phyloP scores from a whole-genome alignment of 257 asterid genomes.

The Fraxinus excelsior region DNA sequence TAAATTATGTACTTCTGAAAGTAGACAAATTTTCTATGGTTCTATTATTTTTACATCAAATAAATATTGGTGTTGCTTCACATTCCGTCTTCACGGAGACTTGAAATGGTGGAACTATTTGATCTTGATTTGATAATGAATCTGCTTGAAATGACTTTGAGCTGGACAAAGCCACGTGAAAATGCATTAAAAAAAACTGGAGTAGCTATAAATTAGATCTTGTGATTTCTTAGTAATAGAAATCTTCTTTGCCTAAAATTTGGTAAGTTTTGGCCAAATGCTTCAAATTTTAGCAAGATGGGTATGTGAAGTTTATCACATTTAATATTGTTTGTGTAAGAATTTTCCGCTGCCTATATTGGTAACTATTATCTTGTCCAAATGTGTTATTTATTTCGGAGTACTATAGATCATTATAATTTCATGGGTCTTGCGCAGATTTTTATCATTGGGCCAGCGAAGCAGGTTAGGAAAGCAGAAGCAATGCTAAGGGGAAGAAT shows the following conservation, averaged over 20 bases:
- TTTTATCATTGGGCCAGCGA: slow-evolving; percentile 80
- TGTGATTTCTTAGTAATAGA: not conserved
- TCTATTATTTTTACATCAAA: no score
- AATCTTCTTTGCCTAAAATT: not conserved
- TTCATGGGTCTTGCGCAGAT: slow-evolving; percentile 47
- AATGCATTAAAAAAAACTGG: not conserved
- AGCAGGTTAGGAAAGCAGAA: slow-evolving; percentile 86
- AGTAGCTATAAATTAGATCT: not conserved
- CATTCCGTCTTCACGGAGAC: no score
- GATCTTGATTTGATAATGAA: no score
- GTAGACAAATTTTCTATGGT: not conserved
- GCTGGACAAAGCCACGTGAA: not conserved
- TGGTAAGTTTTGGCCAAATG: not conserved
- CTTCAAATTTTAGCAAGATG: not conserved
- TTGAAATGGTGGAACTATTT: no score
- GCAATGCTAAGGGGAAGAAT: slow-evolving; percentile 84
- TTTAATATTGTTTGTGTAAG: not conserved
- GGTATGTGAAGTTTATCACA: not conserved
- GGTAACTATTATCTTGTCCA: no score
- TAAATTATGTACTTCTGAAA: not conserved
- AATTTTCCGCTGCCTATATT: not conserved
- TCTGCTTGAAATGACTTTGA: not conserved
- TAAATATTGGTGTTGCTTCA: no score
- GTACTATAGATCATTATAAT: not conserved
- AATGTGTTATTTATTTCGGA: no score